A percentile compares a stretch with the other conserved stretches of the same genome.
phyloP scores from a whole-genome alignment of 1,284 basidiomycete species.

The Puccinia triticina region DNA sequence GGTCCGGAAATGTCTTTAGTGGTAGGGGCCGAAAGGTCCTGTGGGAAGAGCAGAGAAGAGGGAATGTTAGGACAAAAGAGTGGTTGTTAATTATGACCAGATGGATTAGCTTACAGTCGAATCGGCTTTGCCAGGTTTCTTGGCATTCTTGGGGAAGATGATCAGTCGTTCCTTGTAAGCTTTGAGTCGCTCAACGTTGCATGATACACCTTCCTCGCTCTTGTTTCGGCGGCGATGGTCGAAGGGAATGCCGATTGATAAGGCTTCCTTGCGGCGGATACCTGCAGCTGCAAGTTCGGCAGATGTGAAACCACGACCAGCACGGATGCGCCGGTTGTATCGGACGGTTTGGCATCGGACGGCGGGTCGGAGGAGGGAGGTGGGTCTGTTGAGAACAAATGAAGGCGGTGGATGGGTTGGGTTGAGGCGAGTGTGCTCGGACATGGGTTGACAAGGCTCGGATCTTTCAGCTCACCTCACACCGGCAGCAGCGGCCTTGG shows the following conservation, averaged over 20 bases:
- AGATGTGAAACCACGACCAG: conserved; percentile 95
- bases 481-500: conserved; percentile 87
- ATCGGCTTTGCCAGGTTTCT: conserved; percentile 94
- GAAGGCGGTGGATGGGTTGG: not conserved
- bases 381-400: conserved; percentile 65
- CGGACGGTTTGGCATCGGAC: conserved; percentile 95
- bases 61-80: not conserved
- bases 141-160: conserved; percentile 93
- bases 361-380: conserved; percentile 89
- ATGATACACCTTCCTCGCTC: conserved; percentile 93
- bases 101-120: conserved; percentile 70
- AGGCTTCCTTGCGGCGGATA: conserved; percentile 89
- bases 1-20: conserved; percentile 66
- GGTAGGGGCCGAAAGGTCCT: conserved; percentile 79
- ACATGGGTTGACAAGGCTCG: not conserved
- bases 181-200: conserved; percentile 93
- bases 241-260: conserved; percentile 88
- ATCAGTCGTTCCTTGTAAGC: conserved; percentile 79
- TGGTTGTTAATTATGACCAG: not conserved
- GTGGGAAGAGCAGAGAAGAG: conserved; percentile 60
- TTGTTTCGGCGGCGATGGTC: conserved; percentile 97
- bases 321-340: conserved; percentile 98
- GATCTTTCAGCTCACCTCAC: conserved; percentile 64
- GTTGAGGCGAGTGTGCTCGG: too few species aligned
- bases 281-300: conserved; percentile 96